phyloP scores from a whole-genome alignment of 441 rosid genomes.

The Melastoma candidum region DNA sequence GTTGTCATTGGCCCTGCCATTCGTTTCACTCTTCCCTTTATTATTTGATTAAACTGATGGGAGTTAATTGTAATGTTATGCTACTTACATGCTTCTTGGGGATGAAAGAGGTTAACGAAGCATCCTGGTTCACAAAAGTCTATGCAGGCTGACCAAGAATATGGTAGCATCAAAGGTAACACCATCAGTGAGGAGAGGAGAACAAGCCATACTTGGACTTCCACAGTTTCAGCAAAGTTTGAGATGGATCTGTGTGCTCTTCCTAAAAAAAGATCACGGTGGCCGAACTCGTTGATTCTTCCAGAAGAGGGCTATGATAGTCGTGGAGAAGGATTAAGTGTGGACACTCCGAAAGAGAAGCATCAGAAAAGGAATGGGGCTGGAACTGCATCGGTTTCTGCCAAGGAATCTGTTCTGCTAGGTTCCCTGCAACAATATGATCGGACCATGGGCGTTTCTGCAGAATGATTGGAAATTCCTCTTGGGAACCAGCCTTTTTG shows the following conservation, averaged over 20 bases:
- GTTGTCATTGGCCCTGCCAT: no score
- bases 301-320: constrained; percentile 58
- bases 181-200: constrained; percentile 8
- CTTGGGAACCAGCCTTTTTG: no score
- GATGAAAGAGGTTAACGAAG: no score
- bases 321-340: constrained; percentile 30
- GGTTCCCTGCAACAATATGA: no score
- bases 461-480: no score
- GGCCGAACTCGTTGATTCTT: constrained; percentile 60
- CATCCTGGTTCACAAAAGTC: no score
- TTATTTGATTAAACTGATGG: no score
- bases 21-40: no score
- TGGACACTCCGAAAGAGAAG: constrained; percentile 26
- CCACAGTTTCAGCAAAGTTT: constrained; percentile 20
- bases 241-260: constrained; percentile 24
- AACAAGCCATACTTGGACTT: constrained; percentile 15
- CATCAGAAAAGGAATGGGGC: constrained; percentile 19
- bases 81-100: no score
- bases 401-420: neutral
- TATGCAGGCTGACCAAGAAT: constrained; percentile 12
- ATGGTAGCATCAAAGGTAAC: neutral
- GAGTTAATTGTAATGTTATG: no score
- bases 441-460: no score
- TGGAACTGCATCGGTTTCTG: constrained; percentile 14
- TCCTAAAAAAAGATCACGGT: constrained; percentile 47